Conservation (phyloP, 345 rosid genomes). For the Rubroshorea leprosula region DNA sequence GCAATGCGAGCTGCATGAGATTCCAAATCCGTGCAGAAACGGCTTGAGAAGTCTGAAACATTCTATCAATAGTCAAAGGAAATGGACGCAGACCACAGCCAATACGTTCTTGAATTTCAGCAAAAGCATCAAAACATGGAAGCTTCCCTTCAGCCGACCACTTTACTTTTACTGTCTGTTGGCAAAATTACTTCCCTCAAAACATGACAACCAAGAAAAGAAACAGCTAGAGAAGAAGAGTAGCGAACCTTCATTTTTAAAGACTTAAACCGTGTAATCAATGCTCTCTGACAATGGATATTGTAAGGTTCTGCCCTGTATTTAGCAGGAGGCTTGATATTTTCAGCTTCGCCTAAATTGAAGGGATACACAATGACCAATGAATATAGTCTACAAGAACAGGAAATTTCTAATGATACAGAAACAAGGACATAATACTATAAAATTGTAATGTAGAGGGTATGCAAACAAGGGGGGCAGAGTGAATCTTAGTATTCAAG, state of each 20-base stretch:
- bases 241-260: slow-evolving; percentile 39
- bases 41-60: slow-evolving; percentile 56
- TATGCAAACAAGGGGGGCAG: slow-evolving; percentile 66
- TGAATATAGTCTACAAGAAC: no score
- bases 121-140: slow-evolving; percentile 58
- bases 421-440: no score
- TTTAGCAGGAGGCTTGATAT: slow-evolving; percentile 18
- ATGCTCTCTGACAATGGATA: slow-evolving; percentile 55
- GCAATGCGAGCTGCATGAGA: slow-evolving; percentile 56
- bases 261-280: slow-evolving; percentile 50
- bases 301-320: slow-evolving; percentile 41
- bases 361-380: background rate
- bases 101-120: slow-evolving; percentile 50
- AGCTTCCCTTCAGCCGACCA: slow-evolving; percentile 70
- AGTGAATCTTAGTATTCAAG: slow-evolving; percentile 48
- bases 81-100: slow-evolving; percentile 11
- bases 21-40: slow-evolving; percentile 55
- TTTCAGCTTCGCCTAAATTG: slow-evolving; percentile 28
- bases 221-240: slow-evolving; percentile 60
- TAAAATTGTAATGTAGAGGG: slow-evolving; percentile 54
- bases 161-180: slow-evolving; percentile 51
- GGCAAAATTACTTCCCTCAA: slow-evolving; percentile 65
- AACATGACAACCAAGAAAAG: slow-evolving; percentile 66
- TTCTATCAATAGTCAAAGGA: slow-evolving; percentile 46
- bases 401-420: no score